phyloP scores from a whole-genome alignment of 345 rosid species.

The Lenwebbia sp. region DNA sequence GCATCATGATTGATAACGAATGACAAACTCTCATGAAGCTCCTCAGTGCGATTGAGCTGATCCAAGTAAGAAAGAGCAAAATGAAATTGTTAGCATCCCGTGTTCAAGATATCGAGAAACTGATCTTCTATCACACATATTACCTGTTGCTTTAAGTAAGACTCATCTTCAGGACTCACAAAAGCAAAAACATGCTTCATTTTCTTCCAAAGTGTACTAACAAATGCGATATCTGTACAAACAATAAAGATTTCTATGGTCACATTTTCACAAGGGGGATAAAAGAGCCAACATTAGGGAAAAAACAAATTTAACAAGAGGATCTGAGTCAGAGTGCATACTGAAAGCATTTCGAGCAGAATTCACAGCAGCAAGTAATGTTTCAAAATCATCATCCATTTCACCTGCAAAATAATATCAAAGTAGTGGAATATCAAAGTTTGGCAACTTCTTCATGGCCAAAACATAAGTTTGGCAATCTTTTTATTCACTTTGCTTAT shows the following conservation, averaged over 20 bases:
- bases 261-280: not conserved
- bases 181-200: constrained; percentile 65
- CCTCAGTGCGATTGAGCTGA: constrained; percentile 65
- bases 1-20: constrained; percentile 30
- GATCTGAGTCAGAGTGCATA: constrained; percentile 15
- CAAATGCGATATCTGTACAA: constrained; percentile 55
- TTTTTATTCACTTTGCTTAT: not conserved
- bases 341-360: constrained; percentile 65
- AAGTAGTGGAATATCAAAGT: not conserved
- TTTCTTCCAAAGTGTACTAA: constrained; percentile 81
- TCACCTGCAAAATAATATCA: constrained; percentile 45
- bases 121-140: not conserved
- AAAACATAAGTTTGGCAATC: not conserved
- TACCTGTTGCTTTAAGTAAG: constrained; percentile 81
- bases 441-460: not conserved
- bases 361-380: constrained; percentile 71
- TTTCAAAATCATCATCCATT: constrained; percentile 79
- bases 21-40: constrained; percentile 58
- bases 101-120: not conserved
- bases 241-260: not conserved
- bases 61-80: constrained; percentile 7
- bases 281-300: not conserved
- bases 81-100: not conserved
- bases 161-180: constrained; percentile 49
- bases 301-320: not conserved